Evolutionary conservation across 331 rosid species (phyloP).

Genomic region (Malus hybrid): DNA sequence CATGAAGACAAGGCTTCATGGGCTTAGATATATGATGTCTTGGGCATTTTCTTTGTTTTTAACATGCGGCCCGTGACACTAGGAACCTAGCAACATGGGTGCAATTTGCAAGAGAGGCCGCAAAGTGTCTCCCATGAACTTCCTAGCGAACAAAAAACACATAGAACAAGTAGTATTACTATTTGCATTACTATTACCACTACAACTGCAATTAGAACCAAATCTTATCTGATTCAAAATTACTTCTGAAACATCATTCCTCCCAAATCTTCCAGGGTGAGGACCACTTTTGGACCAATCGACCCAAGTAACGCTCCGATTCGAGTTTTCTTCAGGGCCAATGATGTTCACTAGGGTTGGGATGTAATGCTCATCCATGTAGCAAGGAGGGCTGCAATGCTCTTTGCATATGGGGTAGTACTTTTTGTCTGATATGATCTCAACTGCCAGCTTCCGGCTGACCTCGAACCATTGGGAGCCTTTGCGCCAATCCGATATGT

Average conservation of each 20-base stretch:
- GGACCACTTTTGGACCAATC: conserved; percentile 47
- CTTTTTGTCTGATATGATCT: conserved; percentile 29
- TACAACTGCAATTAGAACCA: conserved; percentile 27
- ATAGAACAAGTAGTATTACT: background rate
- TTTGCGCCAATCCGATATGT: conserved; percentile 39
- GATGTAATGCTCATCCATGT: conserved; percentile 46
- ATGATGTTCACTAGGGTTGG: conserved; percentile 32
- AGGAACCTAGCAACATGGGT: conserved; percentile 16
- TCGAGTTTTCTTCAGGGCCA: conserved; percentile 23
- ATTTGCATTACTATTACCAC: background rate
- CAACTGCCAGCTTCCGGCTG: conserved; percentile 23
- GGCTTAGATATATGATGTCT: too few relatives aligned
- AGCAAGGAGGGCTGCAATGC: conserved; percentile 45
- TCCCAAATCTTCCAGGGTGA: conserved; percentile 38
- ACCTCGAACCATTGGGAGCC: conserved; percentile 56
- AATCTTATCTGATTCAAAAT: conserved; percentile 26
- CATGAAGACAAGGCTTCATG: too few relatives aligned
- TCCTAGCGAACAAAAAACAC: conserved; percentile 48
- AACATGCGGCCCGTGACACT: too few relatives aligned
- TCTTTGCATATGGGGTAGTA: conserved; percentile 28
- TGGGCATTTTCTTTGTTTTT: too few relatives aligned
- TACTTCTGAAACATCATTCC: conserved; percentile 23
- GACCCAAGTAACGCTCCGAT: conserved; percentile 46
- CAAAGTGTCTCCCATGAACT: conserved; percentile 35
- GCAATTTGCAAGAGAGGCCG: conserved; percentile 32